Conservation (phyloP, 1,284 basidiomycete genomes). For the Rhodotorula sp. region DNA sequence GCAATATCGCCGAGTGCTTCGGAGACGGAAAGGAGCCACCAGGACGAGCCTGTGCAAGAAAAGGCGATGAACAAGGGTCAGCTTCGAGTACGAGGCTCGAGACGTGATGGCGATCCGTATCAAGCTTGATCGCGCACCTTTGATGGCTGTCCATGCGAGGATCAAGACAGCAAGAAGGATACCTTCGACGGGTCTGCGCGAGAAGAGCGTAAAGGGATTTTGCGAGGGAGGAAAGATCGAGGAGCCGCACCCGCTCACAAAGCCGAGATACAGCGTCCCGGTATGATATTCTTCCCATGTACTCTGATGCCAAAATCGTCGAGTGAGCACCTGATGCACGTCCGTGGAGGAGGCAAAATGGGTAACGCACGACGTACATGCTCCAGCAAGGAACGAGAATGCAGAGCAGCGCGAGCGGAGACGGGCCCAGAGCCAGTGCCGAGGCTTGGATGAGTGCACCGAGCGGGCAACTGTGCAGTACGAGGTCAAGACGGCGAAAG, state of each 20-base stretch:
- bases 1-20: conserved; percentile 58
- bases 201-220: background rate
- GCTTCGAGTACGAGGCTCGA: too few relatives aligned
- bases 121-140: conserved; percentile 52
- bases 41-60: conserved; percentile 54
- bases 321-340: background rate
- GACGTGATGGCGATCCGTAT: too few relatives aligned
- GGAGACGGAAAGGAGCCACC: conserved; percentile 76
- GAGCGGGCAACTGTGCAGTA: conserved; percentile 57
- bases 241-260: conserved; percentile 48
- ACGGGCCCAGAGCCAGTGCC: conserved; percentile 81
- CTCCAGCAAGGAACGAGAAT: conserved; percentile 78
- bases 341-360: background rate
- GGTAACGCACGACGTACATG: conserved; percentile 28
- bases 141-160: conserved; percentile 71
- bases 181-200: conserved; percentile 73
- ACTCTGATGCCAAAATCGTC: conserved; percentile 55
- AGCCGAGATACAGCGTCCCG: conserved; percentile 78
- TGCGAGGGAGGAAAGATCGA: conserved; percentile 46
- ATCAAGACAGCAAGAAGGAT: conserved; percentile 81
- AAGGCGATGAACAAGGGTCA: too few relatives aligned
- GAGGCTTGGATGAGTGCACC: conserved; percentile 75
- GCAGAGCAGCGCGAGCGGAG: conserved; percentile 26
- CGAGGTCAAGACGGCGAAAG: background rate
- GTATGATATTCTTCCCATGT: conserved; percentile 99